Evolutionary conservation across 805 yeast species (phyloP), one percentile per base, ranked within the genome.

Genomic region (Spathaspora arborariae): DNA sequence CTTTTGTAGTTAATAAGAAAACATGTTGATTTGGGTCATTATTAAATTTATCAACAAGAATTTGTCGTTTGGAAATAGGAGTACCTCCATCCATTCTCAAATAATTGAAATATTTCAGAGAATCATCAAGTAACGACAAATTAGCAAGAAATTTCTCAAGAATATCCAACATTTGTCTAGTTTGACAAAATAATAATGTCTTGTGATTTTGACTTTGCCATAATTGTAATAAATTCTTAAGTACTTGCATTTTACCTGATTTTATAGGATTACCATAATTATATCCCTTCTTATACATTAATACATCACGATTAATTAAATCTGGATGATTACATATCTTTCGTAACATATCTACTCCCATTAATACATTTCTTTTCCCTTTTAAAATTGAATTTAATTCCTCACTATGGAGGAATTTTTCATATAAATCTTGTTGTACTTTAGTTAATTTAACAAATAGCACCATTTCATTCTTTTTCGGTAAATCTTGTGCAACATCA

Each of bases 321-420:
- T 94, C 97, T 0, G 99, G 99, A 70, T 94, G 98, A 62, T 94
- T 94, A 63, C 99, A 94, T 1, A 94, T 88, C 61, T 94, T 94
- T 49, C 98, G 75, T 45, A 94, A 63, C 20, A 88, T 79, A 64
- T 92, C 97, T 30, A 94, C 92, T 0, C 98, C 98, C 74, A 76
- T 87, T 37, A 94, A 70, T 3, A 90, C 88, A 56, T 90, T 88
- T 45, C 95, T 67, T 56, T 78, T 83, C 1, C 97, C 96, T 18
- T 77, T 76, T 43, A 83, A 65, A 27, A 89, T 88, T 34, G 88
- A 81, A 18, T 69, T 68, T 55, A 90, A 63, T 49, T 92, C 98
- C 35, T 81, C 85, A 10, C 96, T 84, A 21, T 79, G 79, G 42
- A 94, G 63, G 55, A 90, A 92, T 45, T 78, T 80, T 45, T 84